Base-by-base conservation (phyloP, 2,329 filamentous ascomycete genomes). In the Endocalyx cinctus region DNA sequence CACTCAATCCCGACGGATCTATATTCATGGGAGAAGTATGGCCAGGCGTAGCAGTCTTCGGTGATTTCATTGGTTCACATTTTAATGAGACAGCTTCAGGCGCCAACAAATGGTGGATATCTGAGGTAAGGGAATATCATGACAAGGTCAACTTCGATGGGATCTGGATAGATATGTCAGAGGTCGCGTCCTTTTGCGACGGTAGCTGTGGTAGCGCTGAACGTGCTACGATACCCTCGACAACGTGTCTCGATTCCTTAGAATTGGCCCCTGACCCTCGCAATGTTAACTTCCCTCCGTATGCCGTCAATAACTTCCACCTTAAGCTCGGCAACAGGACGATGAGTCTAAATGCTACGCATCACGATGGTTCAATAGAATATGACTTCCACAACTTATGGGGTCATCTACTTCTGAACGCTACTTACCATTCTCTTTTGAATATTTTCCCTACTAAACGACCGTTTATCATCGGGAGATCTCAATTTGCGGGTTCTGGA, bases 301-400 rank as follows among this genome's bases (percentile, higher is more conserved):
- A 90, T 49, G 74, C 78, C 5, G 82, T 90, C 51, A 79, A 88
- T 55, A 76, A 89, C 53, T 74, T 79, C 25, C 72, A 84, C 27
- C 84, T 82, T 12, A 83, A 86, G 48, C 69, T 90, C 15, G 80
- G 77, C 12, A 78, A 81, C 3, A 78, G 86, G 47, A 84, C 85
- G 2, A 70, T 89, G 17, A 79, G 77, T 39, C 84, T 85, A 0
- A 87, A 92, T 48, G 82, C 86, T 0, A 87, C 82, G 3, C 84
- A 92, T 50, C 66, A 74, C 28, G 83, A 86, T 46, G 85, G 84
- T 4, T 67, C 77, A 1, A 57, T 76, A 25, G 83, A 94, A 53
- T 94, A 94, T 52, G 86, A 94, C 52, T 77, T 86, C 17, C 87
- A 94, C 67, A 92, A 86, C 51, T 62, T 92, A 1, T 90, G 72